These are phyloP conservation scores for Suillus luteus DNA, from an alignment of 768 basidiomycete species.

Conservation along the genomic window DNA sequence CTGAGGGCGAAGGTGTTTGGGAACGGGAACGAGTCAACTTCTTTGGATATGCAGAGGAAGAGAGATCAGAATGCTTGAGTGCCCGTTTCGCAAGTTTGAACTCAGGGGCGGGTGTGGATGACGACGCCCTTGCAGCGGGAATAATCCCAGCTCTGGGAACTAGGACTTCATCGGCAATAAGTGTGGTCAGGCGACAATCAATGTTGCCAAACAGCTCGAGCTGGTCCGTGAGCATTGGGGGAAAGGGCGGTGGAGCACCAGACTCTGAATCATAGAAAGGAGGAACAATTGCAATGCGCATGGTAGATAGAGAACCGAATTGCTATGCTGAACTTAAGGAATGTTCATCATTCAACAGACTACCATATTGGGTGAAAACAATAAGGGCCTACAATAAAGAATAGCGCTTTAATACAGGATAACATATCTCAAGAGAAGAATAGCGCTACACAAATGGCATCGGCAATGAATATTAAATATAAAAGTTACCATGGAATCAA, in stretches of 20 bases:
- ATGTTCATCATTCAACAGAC: neutral
- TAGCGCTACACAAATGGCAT: no score
- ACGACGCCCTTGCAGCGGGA: neutral
- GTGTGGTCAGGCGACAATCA: neutral
- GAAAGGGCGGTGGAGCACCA: neutral
- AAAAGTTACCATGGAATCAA: no score
- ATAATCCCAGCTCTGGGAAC: neutral
- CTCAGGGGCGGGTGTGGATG: neutral
- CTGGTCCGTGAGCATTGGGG: constrained; percentile 9
- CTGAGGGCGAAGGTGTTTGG: neutral
- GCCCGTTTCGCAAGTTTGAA: neutral
- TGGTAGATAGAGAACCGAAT: neutral
- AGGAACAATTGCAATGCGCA: constrained; percentile 2
- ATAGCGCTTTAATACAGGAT: no score
- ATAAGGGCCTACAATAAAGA: no score
- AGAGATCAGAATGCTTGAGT: neutral
- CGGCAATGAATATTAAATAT: no score
- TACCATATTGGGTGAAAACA: neutral
- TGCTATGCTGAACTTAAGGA: neutral
- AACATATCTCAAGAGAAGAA: no score
- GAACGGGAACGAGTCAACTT: neutral
- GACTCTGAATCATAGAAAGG: constrained; percentile 8
- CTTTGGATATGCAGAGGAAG: no score
- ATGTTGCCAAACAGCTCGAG: neutral
- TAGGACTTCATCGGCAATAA: constrained; percentile 11